Percentiles rank a stretch among this genome's conserved stretches.
These are phyloP conservation scores for Megacollybia marginata DNA, from an alignment of 768 basidiomycete genomes.

Conservation along the genomic window DNA sequence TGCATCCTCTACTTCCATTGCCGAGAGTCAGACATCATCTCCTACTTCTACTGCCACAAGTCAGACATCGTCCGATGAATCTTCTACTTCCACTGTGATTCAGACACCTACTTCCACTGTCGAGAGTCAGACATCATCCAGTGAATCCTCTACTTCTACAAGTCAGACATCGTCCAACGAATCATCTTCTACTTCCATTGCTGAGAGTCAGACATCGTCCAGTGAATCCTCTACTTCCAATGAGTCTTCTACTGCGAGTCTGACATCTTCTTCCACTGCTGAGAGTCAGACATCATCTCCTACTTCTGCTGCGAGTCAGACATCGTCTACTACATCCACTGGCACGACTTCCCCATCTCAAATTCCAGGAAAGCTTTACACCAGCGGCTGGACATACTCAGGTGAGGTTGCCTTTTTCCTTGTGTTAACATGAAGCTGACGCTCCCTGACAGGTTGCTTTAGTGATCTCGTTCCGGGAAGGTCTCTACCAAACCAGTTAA, in stretches of 20 bases:
- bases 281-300: background rate
- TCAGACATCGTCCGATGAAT: too few species aligned
- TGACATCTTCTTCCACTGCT: background rate
- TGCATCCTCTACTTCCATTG: background rate
- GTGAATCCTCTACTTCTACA: too few species aligned
- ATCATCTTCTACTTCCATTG: background rate
- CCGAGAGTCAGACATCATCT: background rate
- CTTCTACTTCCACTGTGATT: background rate
- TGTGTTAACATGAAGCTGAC: background rate
- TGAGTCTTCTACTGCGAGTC: background rate
- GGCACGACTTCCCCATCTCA: too few species aligned
- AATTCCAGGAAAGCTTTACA: too few species aligned
- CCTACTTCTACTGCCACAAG: too few species aligned
- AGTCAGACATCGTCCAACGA: too few species aligned
- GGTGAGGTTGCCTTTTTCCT: too few species aligned
- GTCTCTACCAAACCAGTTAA: background rate
- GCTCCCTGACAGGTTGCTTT: background rate
- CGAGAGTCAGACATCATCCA: background rate
- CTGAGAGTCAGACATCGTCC: background rate
- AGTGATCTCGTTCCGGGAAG: background rate
- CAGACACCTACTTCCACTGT: background rate
- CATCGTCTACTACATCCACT: too few species aligned
- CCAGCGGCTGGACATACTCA: too few species aligned
- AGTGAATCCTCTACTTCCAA: background rate
- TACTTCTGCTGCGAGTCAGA: too few species aligned